Percentiles rank a stretch among this genome's conserved stretches.
Conservation (phyloP, 805 yeast genomes). For the Limtongia smithiae region DNA sequence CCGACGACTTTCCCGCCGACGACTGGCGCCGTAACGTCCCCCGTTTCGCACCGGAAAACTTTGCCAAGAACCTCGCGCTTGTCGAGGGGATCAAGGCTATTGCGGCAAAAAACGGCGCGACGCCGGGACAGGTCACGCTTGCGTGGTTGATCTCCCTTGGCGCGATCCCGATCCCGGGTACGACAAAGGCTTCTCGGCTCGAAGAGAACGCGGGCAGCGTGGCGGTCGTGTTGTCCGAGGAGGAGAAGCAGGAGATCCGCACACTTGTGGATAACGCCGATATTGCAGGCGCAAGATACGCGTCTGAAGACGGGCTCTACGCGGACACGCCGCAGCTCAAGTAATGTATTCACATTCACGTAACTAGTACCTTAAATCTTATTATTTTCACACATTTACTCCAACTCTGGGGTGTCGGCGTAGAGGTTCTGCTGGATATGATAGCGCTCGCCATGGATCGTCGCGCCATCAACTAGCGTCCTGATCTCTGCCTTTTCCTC, state of each 20-base stretch:
- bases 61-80: constrained; percentile 50
- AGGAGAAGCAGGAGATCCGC: constrained; percentile 18
- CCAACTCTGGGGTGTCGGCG: not conserved
- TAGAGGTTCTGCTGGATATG: not conserved
- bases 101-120: constrained; percentile 46
- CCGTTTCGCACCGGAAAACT: constrained; percentile 57
- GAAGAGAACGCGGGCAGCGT: constrained; percentile 50
- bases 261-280: constrained; percentile 17
- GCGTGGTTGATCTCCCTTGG: constrained; percentile 57
- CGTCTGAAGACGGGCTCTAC: not conserved
- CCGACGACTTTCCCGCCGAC: constrained; percentile 47
- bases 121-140: constrained; percentile 66
- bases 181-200: constrained; percentile 57
- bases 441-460: constrained; percentile 14
- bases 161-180: constrained; percentile 77
- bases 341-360: too few species aligned
- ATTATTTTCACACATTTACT: too few species aligned
- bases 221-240: constrained; percentile 13
- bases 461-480: constrained; percentile 14
- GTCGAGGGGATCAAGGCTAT: constrained; percentile 49
- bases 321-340: not conserved
- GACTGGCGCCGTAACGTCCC: constrained; percentile 55
- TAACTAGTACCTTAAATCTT: too few species aligned
- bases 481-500: constrained; percentile 19
- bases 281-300: constrained; percentile 14